Percentiles rank a stretch among this genome's conserved stretches.
phyloP scores from a whole-genome alignment of 495 filamentous ascomycete genomes.

The Corynascus novoguineensis region DNA sequence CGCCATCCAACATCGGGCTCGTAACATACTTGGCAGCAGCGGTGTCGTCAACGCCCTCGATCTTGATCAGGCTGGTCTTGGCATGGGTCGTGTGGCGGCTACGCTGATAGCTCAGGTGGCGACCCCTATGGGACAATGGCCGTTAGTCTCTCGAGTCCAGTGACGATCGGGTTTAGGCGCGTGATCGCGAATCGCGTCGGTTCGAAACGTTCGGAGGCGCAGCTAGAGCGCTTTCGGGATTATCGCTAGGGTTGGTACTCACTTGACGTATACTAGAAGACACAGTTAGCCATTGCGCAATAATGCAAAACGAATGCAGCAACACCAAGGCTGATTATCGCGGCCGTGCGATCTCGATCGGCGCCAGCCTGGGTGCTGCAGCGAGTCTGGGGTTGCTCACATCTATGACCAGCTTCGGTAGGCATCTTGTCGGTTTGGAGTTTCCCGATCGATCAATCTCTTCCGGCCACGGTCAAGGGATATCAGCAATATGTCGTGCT shows the following conservation, averaged over 20 bases:
- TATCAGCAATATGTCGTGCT: slow-evolving; percentile 37
- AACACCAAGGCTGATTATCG: slow-evolving; percentile 9
- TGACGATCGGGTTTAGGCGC: neutral
- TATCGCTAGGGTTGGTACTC: slow-evolving; percentile 46
- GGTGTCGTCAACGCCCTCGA: slow-evolving; percentile 89
- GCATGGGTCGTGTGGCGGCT: slow-evolving; percentile 78
- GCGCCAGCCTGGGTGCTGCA: slow-evolving; percentile 9
- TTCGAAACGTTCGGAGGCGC: slow-evolving; percentile 9
- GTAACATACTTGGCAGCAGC: slow-evolving; percentile 72
- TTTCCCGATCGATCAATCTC: slow-evolving; percentile 33
- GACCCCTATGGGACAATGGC: slow-evolving; percentile 55
- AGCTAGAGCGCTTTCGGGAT: slow-evolving; percentile 2
- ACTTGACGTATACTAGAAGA: slow-evolving; percentile 84
- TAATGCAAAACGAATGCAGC: slow-evolving; percentile 1
- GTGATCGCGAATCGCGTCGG: slow-evolving; percentile 7
- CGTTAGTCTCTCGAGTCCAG: slow-evolving; percentile 27
- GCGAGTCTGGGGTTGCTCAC: slow-evolving; percentile 51
- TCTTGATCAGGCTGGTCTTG: slow-evolving; percentile 85
- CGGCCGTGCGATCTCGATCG: slow-evolving; percentile 1
- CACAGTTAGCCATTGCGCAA: slow-evolving; percentile 29
- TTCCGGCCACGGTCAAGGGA: slow-evolving; percentile 28
- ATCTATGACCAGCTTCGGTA: slow-evolving; percentile 76
- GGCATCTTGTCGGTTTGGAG: slow-evolving; percentile 60
- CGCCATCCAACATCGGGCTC: neutral
- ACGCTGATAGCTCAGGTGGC: slow-evolving; percentile 91